These are phyloP conservation scores for Debaryomyces prosopidis DNA, from an alignment of 805 yeast species.

Conservation along the genomic window DNA sequence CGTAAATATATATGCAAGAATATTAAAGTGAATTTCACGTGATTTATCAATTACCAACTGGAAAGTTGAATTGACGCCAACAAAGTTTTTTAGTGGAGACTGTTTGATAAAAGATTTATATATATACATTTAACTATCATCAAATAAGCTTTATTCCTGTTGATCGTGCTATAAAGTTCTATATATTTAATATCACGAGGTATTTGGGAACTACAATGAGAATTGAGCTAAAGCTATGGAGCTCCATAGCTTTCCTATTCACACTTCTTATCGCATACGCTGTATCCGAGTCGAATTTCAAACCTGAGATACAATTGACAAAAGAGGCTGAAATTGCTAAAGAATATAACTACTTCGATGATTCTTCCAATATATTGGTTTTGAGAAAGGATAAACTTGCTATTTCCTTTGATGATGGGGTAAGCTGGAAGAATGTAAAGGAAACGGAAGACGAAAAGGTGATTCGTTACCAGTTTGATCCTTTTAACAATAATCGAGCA, in stretches of 20 bases:
- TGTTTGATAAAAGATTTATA: no score
- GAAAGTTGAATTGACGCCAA: no score
- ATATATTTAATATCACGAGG: not conserved
- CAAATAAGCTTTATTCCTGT: no score
- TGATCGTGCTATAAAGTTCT: no score
- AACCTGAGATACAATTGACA: slow-evolving; percentile 22
- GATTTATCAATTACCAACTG: no score
- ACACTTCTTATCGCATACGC: not conserved
- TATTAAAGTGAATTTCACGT: no score
- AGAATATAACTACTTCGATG: slow-evolving; percentile 49
- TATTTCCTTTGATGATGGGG: slow-evolving; percentile 53
- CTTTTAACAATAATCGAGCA: slow-evolving; percentile 37
- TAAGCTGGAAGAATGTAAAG: slow-evolving; percentile 39
- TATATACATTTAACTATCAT: no score
- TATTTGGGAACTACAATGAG: not conserved
- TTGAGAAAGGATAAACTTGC: slow-evolving; percentile 24
- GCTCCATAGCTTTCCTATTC: not conserved
- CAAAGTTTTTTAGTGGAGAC: no score
- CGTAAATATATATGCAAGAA: no score
- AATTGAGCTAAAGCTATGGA: not conserved
- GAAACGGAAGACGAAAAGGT: slow-evolving; percentile 18
- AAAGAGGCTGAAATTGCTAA: slow-evolving; percentile 9
- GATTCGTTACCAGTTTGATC: slow-evolving; percentile 28
- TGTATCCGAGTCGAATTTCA: slow-evolving; percentile 15
- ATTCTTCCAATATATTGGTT: slow-evolving; percentile 46